Base-by-base conservation (phyloP, 1,139 yeast genomes). In the Pichia sp. region DNA sequence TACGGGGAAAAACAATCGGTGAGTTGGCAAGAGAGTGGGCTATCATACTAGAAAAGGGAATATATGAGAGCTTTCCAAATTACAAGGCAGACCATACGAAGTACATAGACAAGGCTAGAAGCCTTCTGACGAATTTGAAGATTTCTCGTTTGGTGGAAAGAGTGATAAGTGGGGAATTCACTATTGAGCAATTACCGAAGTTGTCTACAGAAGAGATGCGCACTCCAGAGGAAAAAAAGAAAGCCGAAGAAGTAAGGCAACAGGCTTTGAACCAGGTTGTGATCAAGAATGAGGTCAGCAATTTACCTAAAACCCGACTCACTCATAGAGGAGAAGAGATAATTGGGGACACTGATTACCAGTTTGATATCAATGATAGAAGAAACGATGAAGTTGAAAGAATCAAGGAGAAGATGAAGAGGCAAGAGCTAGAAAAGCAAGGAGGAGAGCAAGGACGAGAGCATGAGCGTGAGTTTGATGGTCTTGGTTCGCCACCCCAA, bases 241-340 rank as follows among this genome's bases (percentile, higher is more conserved):
- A 85, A 55, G 92, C 90, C 15, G 87, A 84, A 60, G 79, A 80
- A 54, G 88, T 87, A n/a, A 79, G 87, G 51, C 80, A 80, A 58
- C 87, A 85, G 64, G 79, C 85, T 46, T 79, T 86, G 47, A 75
- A 82, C 34, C 81, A 85, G 53, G 76, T 87, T 3, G 85, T 87
- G 8, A 70, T 87, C 46, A 82, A 82, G 49, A 79, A 74, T 47
- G 62, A 59, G 1, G 46, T 47, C 3, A 75, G 72, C 40, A 79
- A 74, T 47, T 88, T 88, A 32, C 59, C 59, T 5, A 75, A 85
- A 51, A 82, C 88, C 54, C 77, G 90, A 61, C 75, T 89, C 63
- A 88, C 96, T 1, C 96, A 88, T 66, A 88, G 87, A 67, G 96
- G 96, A 36, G 97, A 90, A 59, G 93, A 88, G 63, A 70, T 87